These are phyloP conservation scores for Selaginella tamariscina DNA, from an alignment of 75 land plant species.

Conservation along the genomic window DNA sequence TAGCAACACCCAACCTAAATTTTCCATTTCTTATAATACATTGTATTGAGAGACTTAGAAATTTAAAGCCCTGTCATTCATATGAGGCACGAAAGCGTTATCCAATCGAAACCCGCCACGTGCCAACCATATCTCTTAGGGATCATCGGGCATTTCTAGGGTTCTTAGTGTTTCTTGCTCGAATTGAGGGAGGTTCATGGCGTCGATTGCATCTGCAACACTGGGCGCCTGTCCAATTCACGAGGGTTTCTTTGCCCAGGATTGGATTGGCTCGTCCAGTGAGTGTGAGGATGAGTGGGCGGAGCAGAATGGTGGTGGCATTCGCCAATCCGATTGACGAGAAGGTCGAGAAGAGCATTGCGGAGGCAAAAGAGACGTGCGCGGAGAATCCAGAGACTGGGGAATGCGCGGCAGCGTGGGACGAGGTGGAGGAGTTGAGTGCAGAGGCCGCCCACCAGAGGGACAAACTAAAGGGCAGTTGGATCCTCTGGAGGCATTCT, in stretches of 20 bases:
- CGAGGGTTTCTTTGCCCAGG: too few species aligned
- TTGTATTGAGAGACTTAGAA: too few species aligned
- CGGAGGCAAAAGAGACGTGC: conserved; percentile 56
- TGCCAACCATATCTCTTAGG: too few species aligned
- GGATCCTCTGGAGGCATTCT: conserved; percentile 75
- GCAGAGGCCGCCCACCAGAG: conserved; percentile 56
- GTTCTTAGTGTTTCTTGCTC: too few species aligned
- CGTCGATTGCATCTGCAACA: neutral
- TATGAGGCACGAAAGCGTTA: too few species aligned
- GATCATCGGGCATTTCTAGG: too few species aligned
- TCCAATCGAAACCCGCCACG: too few species aligned
- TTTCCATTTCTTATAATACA: too few species aligned
- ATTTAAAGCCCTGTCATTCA: too few species aligned
- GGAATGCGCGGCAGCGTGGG: conserved; percentile 95
- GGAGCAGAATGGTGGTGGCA: neutral
- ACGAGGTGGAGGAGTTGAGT: conserved; percentile 90
- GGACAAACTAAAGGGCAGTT: conserved; percentile 30
- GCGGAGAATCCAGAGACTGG: conserved; percentile 48
- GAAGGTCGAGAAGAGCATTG: conserved; percentile 64
- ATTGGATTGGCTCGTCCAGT: neutral
- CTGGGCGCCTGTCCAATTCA: neutral
- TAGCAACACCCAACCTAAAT: too few species aligned
- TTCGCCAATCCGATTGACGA: conserved; percentile 20
- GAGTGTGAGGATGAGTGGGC: too few species aligned
- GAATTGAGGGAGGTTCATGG: neutral